Percentiles rank a stretch among this genome's conserved stretches.
phyloP scores from a whole-genome alignment of 306 rosid species.

The Clitoria ternatea region DNA sequence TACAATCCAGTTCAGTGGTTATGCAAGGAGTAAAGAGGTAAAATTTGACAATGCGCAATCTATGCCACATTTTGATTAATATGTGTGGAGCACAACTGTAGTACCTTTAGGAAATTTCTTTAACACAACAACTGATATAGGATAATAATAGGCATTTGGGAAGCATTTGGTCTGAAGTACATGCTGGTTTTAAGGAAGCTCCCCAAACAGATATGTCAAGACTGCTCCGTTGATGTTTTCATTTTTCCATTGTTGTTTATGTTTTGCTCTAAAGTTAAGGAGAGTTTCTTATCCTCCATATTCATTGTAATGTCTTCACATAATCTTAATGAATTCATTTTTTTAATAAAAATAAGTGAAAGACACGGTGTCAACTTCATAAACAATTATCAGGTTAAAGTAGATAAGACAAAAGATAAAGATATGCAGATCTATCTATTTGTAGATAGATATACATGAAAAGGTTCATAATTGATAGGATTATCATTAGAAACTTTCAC shows the following conservation, averaged over 20 bases:
- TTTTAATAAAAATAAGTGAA: neutral
- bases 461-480: neutral
- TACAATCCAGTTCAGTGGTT: neutral
- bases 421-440: neutral
- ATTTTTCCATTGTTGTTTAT: neutral
- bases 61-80: neutral
- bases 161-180: neutral
- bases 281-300: neutral
- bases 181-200: neutral
- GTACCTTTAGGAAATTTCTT: neutral
- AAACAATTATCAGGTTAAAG: neutral
- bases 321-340: neutral
- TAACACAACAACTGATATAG: neutral
- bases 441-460: neutral
- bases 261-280: neutral
- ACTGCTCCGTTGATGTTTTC: neutral
- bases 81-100: neutral
- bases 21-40: neutral
- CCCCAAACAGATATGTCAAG: neutral
- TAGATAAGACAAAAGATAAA: neutral
- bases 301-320: neutral
- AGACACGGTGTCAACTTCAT: neutral
- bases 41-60: neutral
- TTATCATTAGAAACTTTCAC: neutral
- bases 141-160: neutral